These are phyloP conservation scores for Heliamphora pulchella DNA, from an alignment of 179 eudicot genomes.

Conservation along the genomic window DNA sequence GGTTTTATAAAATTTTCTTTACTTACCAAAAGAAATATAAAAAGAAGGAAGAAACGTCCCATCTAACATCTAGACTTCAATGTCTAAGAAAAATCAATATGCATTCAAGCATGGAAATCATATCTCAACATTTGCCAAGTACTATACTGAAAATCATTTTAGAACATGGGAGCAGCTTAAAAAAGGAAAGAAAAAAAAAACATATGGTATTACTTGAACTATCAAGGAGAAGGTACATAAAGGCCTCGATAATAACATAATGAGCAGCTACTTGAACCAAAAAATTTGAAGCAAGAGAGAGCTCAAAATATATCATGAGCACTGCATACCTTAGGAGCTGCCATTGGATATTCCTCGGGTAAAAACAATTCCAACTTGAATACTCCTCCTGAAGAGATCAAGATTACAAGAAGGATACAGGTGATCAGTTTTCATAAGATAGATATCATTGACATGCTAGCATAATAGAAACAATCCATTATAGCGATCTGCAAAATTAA, in stretches of 20 bases:
- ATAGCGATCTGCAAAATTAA: no score
- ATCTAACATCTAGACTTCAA: no score
- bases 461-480: no score
- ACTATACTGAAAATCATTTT: neutral
- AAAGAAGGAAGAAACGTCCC: no score
- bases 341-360: constrained; percentile 98
- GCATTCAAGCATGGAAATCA: neutral
- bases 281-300: neutral
- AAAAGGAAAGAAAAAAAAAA: neutral
- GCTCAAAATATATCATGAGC: neutral
- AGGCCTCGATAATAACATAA: neutral
- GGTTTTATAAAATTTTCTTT: no score
- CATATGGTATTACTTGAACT: neutral
- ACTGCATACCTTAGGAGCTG: constrained; percentile 80
- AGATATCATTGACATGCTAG: no score
- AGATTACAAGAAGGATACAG: neutral
- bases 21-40: no score
- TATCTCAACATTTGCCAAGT: neutral
- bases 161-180: no score
- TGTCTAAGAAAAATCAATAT: neutral
- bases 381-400: constrained; percentile 62
- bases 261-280: neutral
- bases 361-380: constrained; percentile 91
- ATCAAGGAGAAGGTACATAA: neutral
- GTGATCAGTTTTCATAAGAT: no score